These are phyloP conservation scores for Thoreauomyces humboldtii DNA, from an alignment of 192 early-diverging fungal species.

Conservation along the genomic window DNA sequence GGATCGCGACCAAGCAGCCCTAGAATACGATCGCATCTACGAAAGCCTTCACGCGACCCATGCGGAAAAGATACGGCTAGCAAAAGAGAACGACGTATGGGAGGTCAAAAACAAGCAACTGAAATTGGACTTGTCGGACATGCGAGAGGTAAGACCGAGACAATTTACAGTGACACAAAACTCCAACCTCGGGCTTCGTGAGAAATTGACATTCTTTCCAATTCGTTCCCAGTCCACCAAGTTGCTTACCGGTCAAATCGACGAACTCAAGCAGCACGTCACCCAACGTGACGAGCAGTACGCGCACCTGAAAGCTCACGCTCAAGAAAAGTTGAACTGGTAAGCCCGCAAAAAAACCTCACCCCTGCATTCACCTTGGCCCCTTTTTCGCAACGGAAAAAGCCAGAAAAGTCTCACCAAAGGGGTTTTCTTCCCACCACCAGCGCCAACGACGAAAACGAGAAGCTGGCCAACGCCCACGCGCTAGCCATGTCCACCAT, in stretches of 20 bases:
- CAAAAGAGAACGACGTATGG: constrained; percentile 23
- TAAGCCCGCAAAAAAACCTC: neutral
- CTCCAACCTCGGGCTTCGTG: neutral
- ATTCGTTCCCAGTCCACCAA: neutral
- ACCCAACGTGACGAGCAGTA: constrained; percentile 17
- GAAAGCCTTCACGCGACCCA: neutral
- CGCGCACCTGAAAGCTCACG: constrained; percentile 32
- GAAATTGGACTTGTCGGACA: constrained; percentile 30
- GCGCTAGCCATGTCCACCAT: constrained; percentile 41
- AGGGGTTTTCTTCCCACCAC: neutral
- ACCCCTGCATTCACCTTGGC: neutral
- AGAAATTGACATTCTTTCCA: neutral
- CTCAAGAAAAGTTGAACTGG: constrained; percentile 43
- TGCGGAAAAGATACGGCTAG: constrained; percentile 17
- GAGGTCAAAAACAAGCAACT: constrained; percentile 29
- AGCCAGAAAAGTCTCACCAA: no score
- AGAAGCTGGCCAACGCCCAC: constrained; percentile 15
- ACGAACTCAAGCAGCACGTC: constrained; percentile 15
- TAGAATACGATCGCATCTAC: constrained; percentile 6
- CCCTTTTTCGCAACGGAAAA: no score
- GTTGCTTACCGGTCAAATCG: neutral
- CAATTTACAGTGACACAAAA: neutral
- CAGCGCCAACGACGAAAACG: constrained; percentile 44
- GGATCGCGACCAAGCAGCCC: neutral
- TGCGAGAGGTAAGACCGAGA: constrained; percentile 21